These are phyloP conservation scores for Metarhizium rileyi DNA, from an alignment of 2,329 filamentous ascomycete species.

Conservation along the genomic window DNA sequence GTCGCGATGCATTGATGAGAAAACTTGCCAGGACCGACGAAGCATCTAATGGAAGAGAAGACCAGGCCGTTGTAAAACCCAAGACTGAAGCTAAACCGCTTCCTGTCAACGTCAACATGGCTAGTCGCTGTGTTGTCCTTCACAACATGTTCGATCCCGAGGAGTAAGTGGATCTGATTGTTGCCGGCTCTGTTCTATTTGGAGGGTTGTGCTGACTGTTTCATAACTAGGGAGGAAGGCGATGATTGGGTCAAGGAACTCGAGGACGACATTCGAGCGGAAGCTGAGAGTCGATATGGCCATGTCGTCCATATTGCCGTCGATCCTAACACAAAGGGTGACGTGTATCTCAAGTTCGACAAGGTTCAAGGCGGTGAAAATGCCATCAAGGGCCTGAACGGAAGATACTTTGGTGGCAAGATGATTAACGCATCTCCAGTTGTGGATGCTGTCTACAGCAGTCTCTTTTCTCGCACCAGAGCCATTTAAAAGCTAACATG, in stretches of 20 bases:
- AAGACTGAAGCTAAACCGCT: slow-evolving; percentile 71
- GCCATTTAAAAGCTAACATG: slow-evolving; percentile 61
- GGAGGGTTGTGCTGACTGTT: background rate
- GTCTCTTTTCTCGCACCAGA: slow-evolving; percentile 80
- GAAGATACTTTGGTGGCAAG: slow-evolving; percentile 85
- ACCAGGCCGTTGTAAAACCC: slow-evolving; percentile 64
- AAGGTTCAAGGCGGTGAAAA: slow-evolving; percentile 92
- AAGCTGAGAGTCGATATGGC: slow-evolving; percentile 93
- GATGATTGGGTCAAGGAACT: slow-evolving; percentile 87
- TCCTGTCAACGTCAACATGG: slow-evolving; percentile 81
- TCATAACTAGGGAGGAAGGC: slow-evolving; percentile 60
- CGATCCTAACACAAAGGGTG: slow-evolving; percentile 86
- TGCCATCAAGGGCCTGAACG: slow-evolving; percentile 94
- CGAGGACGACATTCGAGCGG: slow-evolving; percentile 83
- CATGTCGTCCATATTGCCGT: slow-evolving; percentile 95
- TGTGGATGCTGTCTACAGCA: slow-evolving; percentile 98
- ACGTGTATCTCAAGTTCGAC: slow-evolving; percentile 98
- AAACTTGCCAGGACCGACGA: slow-evolving; percentile 97
- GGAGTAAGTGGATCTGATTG: slow-evolving; percentile 63
- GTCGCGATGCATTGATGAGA: slow-evolving; percentile 95
- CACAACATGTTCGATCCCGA: slow-evolving; percentile 92
- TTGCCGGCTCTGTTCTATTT: background rate
- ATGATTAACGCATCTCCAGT: slow-evolving; percentile 93
- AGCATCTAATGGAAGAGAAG: slow-evolving; percentile 51
- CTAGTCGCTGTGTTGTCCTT: slow-evolving; percentile 85